A percentile compares a stretch with the other conserved stretches of the same genome.
These are phyloP conservation scores for Zea luxurians DNA, from an alignment of 176 grass and related monocot species.

Conservation along the genomic window DNA sequence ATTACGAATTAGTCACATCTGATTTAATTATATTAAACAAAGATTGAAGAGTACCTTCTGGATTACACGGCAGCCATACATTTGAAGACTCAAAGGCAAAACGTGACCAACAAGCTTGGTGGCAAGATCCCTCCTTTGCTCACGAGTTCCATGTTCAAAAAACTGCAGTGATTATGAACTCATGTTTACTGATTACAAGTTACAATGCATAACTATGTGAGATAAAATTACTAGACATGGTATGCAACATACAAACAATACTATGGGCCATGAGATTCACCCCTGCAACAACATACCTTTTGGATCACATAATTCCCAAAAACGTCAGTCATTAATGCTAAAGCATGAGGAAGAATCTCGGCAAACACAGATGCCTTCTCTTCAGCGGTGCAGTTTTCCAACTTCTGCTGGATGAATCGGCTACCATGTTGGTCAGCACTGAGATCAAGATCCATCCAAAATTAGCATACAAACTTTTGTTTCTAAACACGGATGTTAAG, in stretches of 20 bases:
- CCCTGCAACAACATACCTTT: conserved; percentile 60
- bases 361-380: conserved; percentile 89
- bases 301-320: conserved; percentile 99
- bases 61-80: conserved; percentile 98
- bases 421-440: conserved; percentile 99
- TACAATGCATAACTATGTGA: conserved; percentile 18
- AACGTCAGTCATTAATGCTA: conserved; percentile 89
- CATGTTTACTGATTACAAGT: neutral
- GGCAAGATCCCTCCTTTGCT: conserved; percentile 88
- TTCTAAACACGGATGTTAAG: conserved; percentile 9
- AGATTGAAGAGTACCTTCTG: conserved; percentile 74
- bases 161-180: conserved; percentile 60
- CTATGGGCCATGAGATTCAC: conserved; percentile 8
- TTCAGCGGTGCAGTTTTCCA: conserved; percentile 81
- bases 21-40: neutral
- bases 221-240: neutral
- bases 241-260: neutral
- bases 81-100: conserved; percentile 87
- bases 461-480: conserved; percentile 19
- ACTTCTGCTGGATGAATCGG: conserved; percentile 98
- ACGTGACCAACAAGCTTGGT: conserved; percentile 89
- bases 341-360: conserved; percentile 86
- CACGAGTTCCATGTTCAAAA: conserved; percentile 86
- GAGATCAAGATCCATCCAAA: conserved; percentile 32
- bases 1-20: neutral